Base-by-base conservation (phyloP, 2,329 filamentous ascomycete genomes). In the Aspergillus eucalypticola region DNA sequence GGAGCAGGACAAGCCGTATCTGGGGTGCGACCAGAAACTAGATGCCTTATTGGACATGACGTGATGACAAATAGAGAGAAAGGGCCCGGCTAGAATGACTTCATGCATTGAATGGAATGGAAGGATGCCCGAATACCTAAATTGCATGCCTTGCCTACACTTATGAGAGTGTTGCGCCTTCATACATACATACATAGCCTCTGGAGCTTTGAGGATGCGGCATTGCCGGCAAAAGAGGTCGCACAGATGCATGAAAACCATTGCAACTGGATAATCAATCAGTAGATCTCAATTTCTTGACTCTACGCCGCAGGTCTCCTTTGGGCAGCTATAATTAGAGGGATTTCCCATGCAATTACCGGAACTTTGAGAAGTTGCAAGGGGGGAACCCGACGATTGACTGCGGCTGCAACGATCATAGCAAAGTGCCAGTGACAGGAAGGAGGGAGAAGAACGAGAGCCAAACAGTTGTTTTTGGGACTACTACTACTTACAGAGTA, bases 31-130 rank as follows among this genome's bases (percentile, higher is more conserved):
- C 29, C 66, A 73, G 60, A 78, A 73, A 64, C 62, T 80, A 32
- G 71, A 71, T 53, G 70, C 69, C 8, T 49, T 80, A 25, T 63
- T 80, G 60, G 75, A 77, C 58, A 73, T 76, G 72, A 73, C 53
- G 8, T 39, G 42, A 32, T 55, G 39, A 55, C 23, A 21, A 44
- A 55, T 29, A 25, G 8, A 8, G 10, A 53, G 50, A 10, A 23
- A 39, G 23, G 52, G 35, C 15, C 21, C 35, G 51, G 44, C 44
- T 49, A 49, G 46, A 50, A 44, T 21, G 41, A 21, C 32, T 35
- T 44, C 19, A 44, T 44, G 21, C 41, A 44, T 44, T 44, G 41
- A 44, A 44, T 35, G 32, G 32, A 35, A 35, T 42, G 25, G 27
- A 27, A 17, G n/a, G 25, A 50, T 29, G 46, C 46, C 46, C 23